phyloP scores from a whole-genome alignment of 208 protist species.

The Zelonia costaricensis region DNA sequence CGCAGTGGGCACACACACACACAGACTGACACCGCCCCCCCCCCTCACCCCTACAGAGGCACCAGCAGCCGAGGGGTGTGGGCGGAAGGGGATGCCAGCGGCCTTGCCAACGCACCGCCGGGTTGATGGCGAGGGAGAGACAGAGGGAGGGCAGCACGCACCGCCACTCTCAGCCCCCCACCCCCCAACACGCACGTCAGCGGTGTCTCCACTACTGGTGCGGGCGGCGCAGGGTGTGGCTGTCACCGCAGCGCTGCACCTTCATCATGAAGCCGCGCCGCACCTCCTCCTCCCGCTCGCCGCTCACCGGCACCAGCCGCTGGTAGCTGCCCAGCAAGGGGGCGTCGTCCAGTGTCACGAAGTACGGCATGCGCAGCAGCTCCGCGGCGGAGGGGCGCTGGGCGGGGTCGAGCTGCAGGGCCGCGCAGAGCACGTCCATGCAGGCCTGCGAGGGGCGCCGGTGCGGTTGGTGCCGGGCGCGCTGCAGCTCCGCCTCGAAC shows the following conservation, averaged over 20 bases:
- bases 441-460: slow-evolving; percentile 56
- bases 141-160: too few relatives aligned
- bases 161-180: not conserved
- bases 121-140: too few relatives aligned
- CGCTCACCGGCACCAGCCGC: slow-evolving; percentile 7
- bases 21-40: too few relatives aligned
- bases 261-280: slow-evolving; percentile 27
- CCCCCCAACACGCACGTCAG: not conserved
- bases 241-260: slow-evolving; percentile 29
- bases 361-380: slow-evolving; percentile 84
- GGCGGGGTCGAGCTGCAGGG: slow-evolving; percentile 73
- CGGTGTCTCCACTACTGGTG: slow-evolving; percentile 7
- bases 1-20: too few relatives aligned
- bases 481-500: slow-evolving; percentile 65
- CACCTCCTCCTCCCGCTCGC: slow-evolving; percentile 29
- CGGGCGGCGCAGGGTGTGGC: slow-evolving; percentile 26
- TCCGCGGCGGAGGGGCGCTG: slow-evolving; percentile 72
- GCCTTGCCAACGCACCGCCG: too few relatives aligned
- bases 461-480: slow-evolving; percentile 41
- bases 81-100: too few relatives aligned
- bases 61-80: too few relatives aligned
- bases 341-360: slow-evolving; percentile 34
- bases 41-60: too few relatives aligned
- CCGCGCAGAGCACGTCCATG: slow-evolving; percentile 71
- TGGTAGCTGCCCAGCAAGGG: slow-evolving; percentile 19